Evolutionary conservation across 148 eudicot species (phyloP), one percentile per base, ranked within the genome.

Genomic region (Spergularia bocconei): DNA sequence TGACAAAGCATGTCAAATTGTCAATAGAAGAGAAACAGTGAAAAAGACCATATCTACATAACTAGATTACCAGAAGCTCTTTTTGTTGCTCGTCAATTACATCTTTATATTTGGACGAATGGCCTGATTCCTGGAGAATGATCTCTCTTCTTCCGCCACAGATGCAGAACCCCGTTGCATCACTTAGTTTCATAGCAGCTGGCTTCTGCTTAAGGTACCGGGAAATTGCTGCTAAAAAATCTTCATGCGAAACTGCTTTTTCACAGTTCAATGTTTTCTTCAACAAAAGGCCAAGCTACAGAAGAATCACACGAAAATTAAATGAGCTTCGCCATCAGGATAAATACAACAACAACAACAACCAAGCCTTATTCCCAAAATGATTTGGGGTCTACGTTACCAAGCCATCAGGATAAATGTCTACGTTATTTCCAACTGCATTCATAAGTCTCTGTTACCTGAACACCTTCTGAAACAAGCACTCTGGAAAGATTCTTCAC

Each of bases 381-480:
- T n/a, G n/a, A n/a, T n/a, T n/a, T n/a, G n/a, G n/a, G n/a, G n/a
- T n/a, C n/a, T n/a, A n/a, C n/a, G n/a, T n/a, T n/a, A n/a, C n/a
- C n/a, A n/a, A n/a, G 7, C 5, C n/a, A 20, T 21, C 13, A 5
- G 2, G 38, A 19, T 11, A 54, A 33, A 57, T 60, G 50, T 21
- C 60, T 36, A n/a, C 11, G 55, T 23, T 11, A 11, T 0, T 25
- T 17, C 17, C 55, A 6, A 73, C 33, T 29, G 36, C 36, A 29
- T 29, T 29, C 36, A 29, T 29, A 29, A 29, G 36, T 29, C 36
- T 50, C 53, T 53, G 50, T 52, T 74, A 94, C 98, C 97, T 94
- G 96, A 85, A 83, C 82, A 67, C 97, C 87, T 72, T 90, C 88
- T 77, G 96, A 86, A 67, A 82, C 84, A 72, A 94, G 87, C 76